Conservation (phyloP, 1,139 yeast genomes). For the Zygoascus sp. region DNA sequence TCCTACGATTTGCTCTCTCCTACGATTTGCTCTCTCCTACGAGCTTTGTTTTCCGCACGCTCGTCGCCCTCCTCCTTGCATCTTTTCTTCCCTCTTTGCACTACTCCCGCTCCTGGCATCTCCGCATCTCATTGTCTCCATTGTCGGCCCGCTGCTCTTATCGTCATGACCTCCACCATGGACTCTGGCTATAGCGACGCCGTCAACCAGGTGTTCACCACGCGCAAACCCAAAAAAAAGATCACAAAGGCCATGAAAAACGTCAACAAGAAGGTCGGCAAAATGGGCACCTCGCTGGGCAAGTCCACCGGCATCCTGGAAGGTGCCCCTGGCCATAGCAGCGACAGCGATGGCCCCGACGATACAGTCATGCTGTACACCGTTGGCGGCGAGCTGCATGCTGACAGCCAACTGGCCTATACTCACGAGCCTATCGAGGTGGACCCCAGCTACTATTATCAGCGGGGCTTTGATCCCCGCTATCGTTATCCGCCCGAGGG, state of each 20-base stretch:
- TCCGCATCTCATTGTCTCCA: background rate
- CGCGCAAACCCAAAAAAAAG: constrained; percentile 22
- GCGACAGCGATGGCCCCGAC: constrained; percentile 15
- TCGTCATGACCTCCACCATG: background rate
- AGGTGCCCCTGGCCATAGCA: constrained; percentile 19
- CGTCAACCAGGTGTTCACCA: constrained; percentile 19
- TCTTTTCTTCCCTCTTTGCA: background rate
- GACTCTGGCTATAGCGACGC: constrained; percentile 10
- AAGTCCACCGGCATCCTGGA: constrained; percentile 25
- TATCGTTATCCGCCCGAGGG: background rate
- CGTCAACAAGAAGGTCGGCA: constrained; percentile 24
- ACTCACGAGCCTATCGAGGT: constrained; percentile 10
- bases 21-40: no score
- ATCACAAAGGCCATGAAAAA: constrained; percentile 24
- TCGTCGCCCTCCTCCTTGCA: background rate
- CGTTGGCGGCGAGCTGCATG: constrained; percentile 22
- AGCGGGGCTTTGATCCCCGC: background rate
- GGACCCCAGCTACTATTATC: background rate
- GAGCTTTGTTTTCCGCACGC: no score
- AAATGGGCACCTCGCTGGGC: constrained; percentile 21
- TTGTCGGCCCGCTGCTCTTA: no score
- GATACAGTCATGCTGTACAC: constrained; percentile 18
- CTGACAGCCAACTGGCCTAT: constrained; percentile 18
- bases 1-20: no score
- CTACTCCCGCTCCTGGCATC: background rate